Conservation (phyloP, 805 yeast genomes). For the Cyberlindnera veronae region DNA sequence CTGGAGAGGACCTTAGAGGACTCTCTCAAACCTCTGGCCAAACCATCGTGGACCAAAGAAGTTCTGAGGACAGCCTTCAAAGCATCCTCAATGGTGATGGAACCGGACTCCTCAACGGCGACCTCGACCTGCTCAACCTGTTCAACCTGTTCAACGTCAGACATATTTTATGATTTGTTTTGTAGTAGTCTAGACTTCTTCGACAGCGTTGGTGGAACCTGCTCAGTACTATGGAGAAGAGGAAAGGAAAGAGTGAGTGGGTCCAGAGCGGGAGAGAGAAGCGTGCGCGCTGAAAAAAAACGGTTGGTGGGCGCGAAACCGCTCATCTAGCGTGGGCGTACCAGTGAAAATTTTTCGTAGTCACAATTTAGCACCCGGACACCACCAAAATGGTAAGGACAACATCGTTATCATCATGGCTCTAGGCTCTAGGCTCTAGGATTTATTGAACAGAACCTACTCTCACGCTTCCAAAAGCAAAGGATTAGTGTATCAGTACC, state of each 20-base stretch:
- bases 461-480: too few relatives aligned
- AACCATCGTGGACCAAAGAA: constrained; percentile 97
- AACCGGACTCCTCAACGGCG: constrained; percentile 81
- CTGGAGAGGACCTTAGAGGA: constrained; percentile 97
- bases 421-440: too few relatives aligned
- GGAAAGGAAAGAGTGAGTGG: not conserved
- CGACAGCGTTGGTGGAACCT: constrained; percentile 49
- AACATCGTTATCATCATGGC: too few relatives aligned
- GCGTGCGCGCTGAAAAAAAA: constrained; percentile 1
- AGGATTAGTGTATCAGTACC: too few relatives aligned
- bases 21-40: constrained; percentile 99
- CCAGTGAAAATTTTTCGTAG: constrained; percentile 15
- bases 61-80: constrained; percentile 97
- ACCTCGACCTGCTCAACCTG: constrained; percentile 84
- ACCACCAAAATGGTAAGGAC: constrained; percentile 1
- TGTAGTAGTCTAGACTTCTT: constrained; percentile 55
- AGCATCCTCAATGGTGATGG: constrained; percentile 97
- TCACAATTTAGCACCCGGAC: constrained; percentile 17
- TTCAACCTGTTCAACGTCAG: constrained; percentile 85
- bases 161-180: constrained; percentile 45
- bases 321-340: constrained; percentile 7
- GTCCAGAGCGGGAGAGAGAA: not conserved
- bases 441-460: too few relatives aligned
- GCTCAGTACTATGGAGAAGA: constrained; percentile 48
- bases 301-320: not conserved